These are phyloP conservation scores for Pleurotus tuber-regium DNA, from an alignment of 768 basidiomycete genomes.

Conservation along the genomic window DNA sequence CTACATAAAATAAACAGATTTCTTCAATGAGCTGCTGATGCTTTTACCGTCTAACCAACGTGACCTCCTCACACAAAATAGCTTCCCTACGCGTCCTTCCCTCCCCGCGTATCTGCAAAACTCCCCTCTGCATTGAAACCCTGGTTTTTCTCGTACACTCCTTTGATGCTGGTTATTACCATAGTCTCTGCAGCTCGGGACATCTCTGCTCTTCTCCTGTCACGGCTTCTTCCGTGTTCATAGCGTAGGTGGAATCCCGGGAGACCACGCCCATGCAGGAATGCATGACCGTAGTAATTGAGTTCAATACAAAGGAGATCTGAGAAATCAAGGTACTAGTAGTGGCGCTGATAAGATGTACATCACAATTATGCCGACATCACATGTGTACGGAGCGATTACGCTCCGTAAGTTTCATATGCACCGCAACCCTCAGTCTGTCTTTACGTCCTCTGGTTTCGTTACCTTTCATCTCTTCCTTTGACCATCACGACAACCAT, in stretches of 20 bases:
- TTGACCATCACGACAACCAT: neutral
- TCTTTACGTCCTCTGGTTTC: neutral
- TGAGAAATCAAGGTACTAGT: no score
- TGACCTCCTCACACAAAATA: conserved; percentile 87
- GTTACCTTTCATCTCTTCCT: conserved; percentile 2
- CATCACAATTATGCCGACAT: no score
- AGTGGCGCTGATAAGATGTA: no score
- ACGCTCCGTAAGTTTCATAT: neutral
- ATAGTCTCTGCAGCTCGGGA: conserved; percentile 95
- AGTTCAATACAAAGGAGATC: neutral
- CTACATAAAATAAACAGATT: no score
- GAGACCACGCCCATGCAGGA: conserved; percentile 70
- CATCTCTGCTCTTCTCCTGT: no score
- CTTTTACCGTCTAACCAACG: no score
- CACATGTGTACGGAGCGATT: conserved; percentile 2
- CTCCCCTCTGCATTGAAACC: conserved; percentile 99
- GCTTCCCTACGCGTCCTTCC: conserved; percentile 90
- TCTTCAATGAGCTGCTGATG: no score
- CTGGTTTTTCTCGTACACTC: conserved; percentile 99
- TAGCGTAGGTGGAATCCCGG: conserved; percentile 29
- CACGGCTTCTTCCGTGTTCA: conserved; percentile 12
- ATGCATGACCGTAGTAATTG: conserved; percentile 74
- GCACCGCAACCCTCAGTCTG: neutral
- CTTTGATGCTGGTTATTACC: conserved; percentile 97
- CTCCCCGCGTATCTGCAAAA: conserved; percentile 91